A percentile compares a stretch with the other conserved stretches of the same genome.
Conservation (phyloP, 257 asterid species). For the Fraxinus americana region DNA sequence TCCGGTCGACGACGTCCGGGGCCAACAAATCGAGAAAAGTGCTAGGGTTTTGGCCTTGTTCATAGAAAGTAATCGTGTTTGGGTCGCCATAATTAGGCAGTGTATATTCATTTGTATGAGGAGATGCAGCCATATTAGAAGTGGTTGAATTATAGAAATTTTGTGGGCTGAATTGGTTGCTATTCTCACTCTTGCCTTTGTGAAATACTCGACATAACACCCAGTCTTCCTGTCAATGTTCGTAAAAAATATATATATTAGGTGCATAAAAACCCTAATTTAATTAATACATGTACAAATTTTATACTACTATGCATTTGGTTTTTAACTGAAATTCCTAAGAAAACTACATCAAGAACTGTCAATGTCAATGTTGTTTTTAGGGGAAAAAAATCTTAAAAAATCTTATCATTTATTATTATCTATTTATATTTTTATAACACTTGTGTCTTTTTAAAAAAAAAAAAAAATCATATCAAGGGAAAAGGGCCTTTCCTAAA, state of each 20-base stretch:
- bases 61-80: constrained; percentile 28
- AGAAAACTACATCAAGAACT: too few species aligned
- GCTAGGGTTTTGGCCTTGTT: constrained; percentile 36
- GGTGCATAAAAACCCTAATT: neutral
- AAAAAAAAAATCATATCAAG: too few species aligned
- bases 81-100: constrained; percentile 24
- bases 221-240: constrained; percentile 77
- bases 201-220: constrained; percentile 75
- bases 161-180: constrained; percentile 27
- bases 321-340: too few species aligned
- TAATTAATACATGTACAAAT: neutral
- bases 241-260: neutral
- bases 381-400: too few species aligned
- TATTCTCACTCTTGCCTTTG: constrained; percentile 55
- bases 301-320: neutral
- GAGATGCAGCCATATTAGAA: constrained; percentile 33
- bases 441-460: too few species aligned
- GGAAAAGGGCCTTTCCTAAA: too few species aligned
- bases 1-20: constrained; percentile 20
- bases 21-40: constrained; percentile 31
- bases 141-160: constrained; percentile 17
- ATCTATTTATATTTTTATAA: too few species aligned
- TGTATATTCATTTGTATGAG: constrained; percentile 22
- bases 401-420: too few species aligned
- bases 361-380: too few species aligned